Evolutionary conservation across 208 protist genomes (phyloP).

Genomic region (Trypanosoma boissoni): DNA sequence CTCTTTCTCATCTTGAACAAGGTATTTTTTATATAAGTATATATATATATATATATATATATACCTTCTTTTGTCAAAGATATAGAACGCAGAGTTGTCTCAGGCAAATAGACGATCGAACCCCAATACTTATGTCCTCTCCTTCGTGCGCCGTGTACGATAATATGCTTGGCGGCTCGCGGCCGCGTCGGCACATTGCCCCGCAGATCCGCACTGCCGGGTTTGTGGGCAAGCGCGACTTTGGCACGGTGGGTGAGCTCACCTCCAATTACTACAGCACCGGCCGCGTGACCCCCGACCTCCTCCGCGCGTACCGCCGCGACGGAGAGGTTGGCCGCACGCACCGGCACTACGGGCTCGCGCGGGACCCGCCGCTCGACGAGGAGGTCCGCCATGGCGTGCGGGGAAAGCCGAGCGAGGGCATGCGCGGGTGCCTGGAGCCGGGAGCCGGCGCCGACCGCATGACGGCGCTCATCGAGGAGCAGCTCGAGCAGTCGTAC

Average conservation of each 20-base stretch:
- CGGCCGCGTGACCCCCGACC: slow-evolving; percentile 46
- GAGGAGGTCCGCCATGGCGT: slow-evolving; percentile 44
- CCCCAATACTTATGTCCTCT: not conserved
- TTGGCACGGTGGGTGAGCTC: slow-evolving; percentile 49
- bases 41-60: too few relatives aligned
- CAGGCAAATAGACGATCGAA: too few relatives aligned
- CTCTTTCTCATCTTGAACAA: too few relatives aligned
- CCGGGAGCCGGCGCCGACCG: slow-evolving; percentile 51
- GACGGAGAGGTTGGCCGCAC: slow-evolving; percentile 51
- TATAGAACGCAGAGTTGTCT: too few relatives aligned
- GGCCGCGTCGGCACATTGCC: slow-evolving; percentile 55
- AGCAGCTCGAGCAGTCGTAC: slow-evolving; percentile 67
- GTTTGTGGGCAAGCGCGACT: slow-evolving; percentile 35
- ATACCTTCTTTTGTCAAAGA: too few relatives aligned
- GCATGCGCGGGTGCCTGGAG: slow-evolving; percentile 58
- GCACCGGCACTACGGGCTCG: slow-evolving; percentile 44
- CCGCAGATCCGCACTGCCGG: slow-evolving; percentile 78
- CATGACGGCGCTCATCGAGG: slow-evolving; percentile 63
- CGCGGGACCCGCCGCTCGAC: slow-evolving; percentile 50
- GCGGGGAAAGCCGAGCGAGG: slow-evolving; percentile 22
- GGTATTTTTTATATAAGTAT: too few relatives aligned
- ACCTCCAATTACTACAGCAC: slow-evolving; percentile 67
- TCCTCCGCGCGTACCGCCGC: slow-evolving; percentile 55
- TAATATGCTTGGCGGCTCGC: slow-evolving; percentile 27
- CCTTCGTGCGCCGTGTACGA: slow-evolving; percentile 15